Evolutionary conservation across 768 basidiomycete species (phyloP).

Genomic region (Thelephora aurantiotincta): DNA sequence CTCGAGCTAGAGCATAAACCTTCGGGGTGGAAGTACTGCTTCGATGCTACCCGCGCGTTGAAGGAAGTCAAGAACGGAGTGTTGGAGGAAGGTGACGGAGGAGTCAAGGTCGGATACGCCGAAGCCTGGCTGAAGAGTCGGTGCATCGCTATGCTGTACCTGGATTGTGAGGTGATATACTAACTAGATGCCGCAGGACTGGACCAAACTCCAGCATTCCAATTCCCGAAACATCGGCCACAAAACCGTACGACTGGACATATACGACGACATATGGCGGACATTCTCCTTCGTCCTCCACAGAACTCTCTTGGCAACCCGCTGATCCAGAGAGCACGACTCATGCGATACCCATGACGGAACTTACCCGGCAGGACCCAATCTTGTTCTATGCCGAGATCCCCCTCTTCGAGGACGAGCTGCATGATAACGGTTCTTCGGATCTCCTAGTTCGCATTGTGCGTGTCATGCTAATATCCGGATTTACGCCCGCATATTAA

Average conservation of each 20-base stretch:
- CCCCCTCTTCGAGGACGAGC: conserved; percentile 88
- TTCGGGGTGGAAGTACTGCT: conserved; percentile 50
- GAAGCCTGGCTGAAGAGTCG: conserved; percentile 89
- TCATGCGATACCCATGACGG: conserved; percentile 69
- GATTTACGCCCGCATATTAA: neutral
- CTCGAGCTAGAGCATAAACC: conserved; percentile 53
- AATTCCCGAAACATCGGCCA: conserved; percentile 55
- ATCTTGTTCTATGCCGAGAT: conserved; percentile 98
- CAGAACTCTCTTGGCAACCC: conserved; percentile 27
- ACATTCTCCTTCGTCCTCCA: conserved; percentile 19
- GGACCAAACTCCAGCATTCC: conserved; percentile 47
- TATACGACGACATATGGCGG: conserved; percentile 86
- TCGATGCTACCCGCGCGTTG: conserved; percentile 58
- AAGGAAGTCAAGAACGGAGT: conserved; percentile 61
- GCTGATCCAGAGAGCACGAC: conserved; percentile 40
- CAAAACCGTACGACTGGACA: conserved; percentile 96
- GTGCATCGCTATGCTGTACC: conserved; percentile 24
- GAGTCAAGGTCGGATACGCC: conserved; percentile 89
- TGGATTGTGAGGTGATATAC: neutral
- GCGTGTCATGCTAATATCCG: conserved; percentile 19
- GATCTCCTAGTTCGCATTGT: conserved; percentile 78
- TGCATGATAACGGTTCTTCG: conserved; percentile 93
- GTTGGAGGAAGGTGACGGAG: conserved; percentile 70
- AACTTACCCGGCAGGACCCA: conserved; percentile 82
- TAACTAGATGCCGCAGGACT: conserved; percentile 37